These are phyloP conservation scores for Candida tammaniensis DNA, from an alignment of 805 yeast species.

Conservation along the genomic window DNA sequence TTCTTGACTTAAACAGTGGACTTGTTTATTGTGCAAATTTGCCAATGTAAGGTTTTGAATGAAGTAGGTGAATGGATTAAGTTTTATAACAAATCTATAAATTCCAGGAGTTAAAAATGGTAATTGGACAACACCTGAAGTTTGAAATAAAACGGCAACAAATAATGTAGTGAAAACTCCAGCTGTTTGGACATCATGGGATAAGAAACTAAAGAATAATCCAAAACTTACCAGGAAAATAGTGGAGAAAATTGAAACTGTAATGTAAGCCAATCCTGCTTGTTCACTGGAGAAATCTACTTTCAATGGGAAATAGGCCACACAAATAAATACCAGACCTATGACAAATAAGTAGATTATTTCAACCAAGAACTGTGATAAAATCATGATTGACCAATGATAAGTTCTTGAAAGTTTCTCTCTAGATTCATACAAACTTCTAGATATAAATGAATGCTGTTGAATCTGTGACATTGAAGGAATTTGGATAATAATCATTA, in stretches of 20 bases:
- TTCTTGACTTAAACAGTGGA: conserved; percentile 33
- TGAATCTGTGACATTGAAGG: conserved; percentile 38
- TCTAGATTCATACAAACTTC: conserved; percentile 44
- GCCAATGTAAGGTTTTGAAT: conserved; percentile 52
- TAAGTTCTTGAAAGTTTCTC: conserved; percentile 41
- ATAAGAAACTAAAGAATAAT: conserved; percentile 21
- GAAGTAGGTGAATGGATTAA: conserved; percentile 63
- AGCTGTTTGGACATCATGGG: conserved; percentile 22
- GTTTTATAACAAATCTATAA: conserved; percentile 75
- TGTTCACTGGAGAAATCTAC: conserved; percentile 46
- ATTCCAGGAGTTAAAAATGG: conserved; percentile 20
- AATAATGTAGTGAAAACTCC: conserved; percentile 24
- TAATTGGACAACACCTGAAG: conserved; percentile 29
- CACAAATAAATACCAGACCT: conserved; percentile 36
- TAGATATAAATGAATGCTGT: conserved; percentile 38
- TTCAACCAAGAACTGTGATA: conserved; percentile 42
- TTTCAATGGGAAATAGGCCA: conserved; percentile 61
- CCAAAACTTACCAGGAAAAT: conserved; percentile 25
- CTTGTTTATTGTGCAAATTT: conserved; percentile 46
- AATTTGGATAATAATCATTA: conserved; percentile 33
- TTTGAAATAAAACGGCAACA: conserved; percentile 26
- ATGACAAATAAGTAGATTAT: conserved; percentile 42
- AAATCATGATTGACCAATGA: conserved; percentile 37
- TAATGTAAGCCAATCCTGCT: conserved; percentile 33
- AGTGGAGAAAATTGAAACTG: conserved; percentile 21